A percentile compares a stretch with the other conserved stretches of the same genome.
Conservation (phyloP, 1,139 yeast genomes). For the Scheffersomyces insectosa region DNA sequence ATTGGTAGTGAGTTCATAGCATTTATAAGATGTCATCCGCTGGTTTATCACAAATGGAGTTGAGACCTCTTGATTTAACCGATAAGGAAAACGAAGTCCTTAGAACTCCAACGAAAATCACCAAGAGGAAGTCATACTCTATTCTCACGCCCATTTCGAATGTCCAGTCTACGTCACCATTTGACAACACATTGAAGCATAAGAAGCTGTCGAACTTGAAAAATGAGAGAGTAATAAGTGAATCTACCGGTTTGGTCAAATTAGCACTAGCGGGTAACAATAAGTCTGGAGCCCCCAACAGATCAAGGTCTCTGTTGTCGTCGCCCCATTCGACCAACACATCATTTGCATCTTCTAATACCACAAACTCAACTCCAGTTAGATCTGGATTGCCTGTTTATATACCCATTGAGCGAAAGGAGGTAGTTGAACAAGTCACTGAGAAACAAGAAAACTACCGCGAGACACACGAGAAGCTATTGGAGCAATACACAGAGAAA, state of each 20-base stretch:
- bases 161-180: not conserved
- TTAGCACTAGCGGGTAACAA: slow-evolving; percentile 10
- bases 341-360: not conserved
- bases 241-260: slow-evolving; percentile 22
- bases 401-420: not conserved
- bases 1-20: no score
- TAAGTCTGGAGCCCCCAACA: slow-evolving; percentile 8
- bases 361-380: not conserved
- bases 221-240: slow-evolving; percentile 17
- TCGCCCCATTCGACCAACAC: slow-evolving; percentile 1
- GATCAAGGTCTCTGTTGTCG: not conserved
- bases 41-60: no score
- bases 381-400: not conserved
- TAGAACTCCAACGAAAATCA: slow-evolving; percentile 9
- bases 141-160: slow-evolving; percentile 1
- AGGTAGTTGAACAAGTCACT: not conserved
- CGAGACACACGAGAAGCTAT: slow-evolving; percentile 5
- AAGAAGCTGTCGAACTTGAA: slow-evolving; percentile 2
- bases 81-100: slow-evolving; percentile 5
- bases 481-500: slow-evolving; percentile 20
- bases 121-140: slow-evolving; percentile 5
- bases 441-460: not conserved
- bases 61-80: not conserved
- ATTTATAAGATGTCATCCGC: no score
- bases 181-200: not conserved